These are phyloP conservation scores for Rhizophagus prolifer DNA, from an alignment of 192 early-diverging fungal genomes.

Conservation along the genomic window DNA sequence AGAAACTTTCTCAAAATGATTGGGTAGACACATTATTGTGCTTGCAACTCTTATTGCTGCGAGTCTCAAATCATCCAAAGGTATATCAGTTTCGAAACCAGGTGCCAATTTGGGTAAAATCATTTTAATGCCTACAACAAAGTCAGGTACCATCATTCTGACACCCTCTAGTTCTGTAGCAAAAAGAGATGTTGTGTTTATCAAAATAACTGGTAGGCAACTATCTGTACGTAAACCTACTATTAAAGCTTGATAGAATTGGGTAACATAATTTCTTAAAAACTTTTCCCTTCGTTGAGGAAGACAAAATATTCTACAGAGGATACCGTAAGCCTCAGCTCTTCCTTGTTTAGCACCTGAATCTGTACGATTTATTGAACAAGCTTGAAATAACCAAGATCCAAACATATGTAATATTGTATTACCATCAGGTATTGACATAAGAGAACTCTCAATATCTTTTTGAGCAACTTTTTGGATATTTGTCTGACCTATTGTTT, in stretches of 20 bases:
- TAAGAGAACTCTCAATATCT: conserved; percentile 4
- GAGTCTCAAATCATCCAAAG: conserved; percentile 66
- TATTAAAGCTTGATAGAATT: conserved; percentile 66
- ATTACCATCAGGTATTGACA: conserved; percentile 63
- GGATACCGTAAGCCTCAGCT: conserved; percentile 67
- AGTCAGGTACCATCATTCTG: conserved; percentile 71
- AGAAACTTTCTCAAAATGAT: conserved; percentile 67
- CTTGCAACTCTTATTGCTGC: conserved; percentile 64
- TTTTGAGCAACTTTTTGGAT: not conserved
- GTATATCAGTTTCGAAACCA: conserved; percentile 36
- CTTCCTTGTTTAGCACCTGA: conserved; percentile 47
- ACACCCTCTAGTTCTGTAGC: conserved; percentile 67
- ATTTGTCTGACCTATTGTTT: conserved; percentile 31
- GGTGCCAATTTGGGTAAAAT: conserved; percentile 52
- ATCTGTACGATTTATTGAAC: conserved; percentile 38
- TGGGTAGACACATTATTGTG: conserved; percentile 64
- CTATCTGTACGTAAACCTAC: conserved; percentile 62
- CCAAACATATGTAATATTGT: conserved; percentile 84
- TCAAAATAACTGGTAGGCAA: conserved; percentile 67
- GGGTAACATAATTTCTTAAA: conserved; percentile 63
- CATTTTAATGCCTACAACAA: conserved; percentile 65
- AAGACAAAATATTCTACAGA: conserved; percentile 75
- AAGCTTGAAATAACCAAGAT: conserved; percentile 73
- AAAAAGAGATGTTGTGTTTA: conserved; percentile 63
- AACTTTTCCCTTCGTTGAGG: conserved; percentile 62